phyloP scores from a whole-genome alignment of 1,284 basidiomycete genomes.

The Agaricales sp. region DNA sequence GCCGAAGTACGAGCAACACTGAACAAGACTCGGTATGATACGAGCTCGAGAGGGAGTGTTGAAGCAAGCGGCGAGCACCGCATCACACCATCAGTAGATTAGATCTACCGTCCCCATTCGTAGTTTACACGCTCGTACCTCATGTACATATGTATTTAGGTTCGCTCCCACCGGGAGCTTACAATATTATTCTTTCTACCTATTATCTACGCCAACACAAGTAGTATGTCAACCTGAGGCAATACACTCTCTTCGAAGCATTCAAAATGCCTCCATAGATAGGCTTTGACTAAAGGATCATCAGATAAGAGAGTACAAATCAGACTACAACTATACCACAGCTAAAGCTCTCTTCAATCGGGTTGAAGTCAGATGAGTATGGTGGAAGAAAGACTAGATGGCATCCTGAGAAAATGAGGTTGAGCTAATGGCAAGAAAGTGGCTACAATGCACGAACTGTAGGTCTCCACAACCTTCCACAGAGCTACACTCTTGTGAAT shows the following conservation, averaged over 20 bases:
- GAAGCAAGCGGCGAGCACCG: too few relatives aligned
- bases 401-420: constrained; percentile 9
- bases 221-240: constrained; percentile 11
- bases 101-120: too few relatives aligned
- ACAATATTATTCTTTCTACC: too few relatives aligned
- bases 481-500: constrained; percentile 16
- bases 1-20: constrained; percentile 5
- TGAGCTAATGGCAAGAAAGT: too few relatives aligned
- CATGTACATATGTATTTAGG: too few relatives aligned
- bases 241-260: constrained; percentile 8
- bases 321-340: constrained; percentile 2
- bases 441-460: too few relatives aligned
- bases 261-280: constrained; percentile 10
- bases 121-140: too few relatives aligned
- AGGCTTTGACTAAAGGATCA: constrained; percentile 15
- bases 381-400: constrained; percentile 18
- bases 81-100: too few relatives aligned
- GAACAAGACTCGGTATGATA: constrained; percentile 9
- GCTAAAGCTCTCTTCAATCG: constrained; percentile 22
- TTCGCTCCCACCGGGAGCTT: too few relatives aligned
- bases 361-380: constrained; percentile 23
- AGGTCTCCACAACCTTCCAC: too few relatives aligned
- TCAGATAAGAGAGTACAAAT: not conserved
- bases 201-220: too few relatives aligned
- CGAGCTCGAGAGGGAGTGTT: too few relatives aligned